phyloP scores from a whole-genome alignment of 495 filamentous ascomycete genomes.

The Penicillium chermesinum region DNA sequence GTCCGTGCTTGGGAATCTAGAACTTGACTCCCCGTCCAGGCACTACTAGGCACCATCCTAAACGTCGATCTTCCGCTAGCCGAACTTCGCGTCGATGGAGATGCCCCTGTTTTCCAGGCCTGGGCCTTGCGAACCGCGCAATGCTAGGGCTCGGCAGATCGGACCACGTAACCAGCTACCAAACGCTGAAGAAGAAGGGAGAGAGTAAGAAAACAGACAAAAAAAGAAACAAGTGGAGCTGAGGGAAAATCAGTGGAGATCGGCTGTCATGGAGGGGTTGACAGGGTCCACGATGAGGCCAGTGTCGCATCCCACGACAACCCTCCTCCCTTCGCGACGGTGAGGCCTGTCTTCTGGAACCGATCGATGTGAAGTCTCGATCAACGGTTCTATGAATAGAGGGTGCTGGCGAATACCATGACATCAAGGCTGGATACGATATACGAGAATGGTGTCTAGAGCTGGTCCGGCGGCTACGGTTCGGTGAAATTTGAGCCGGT shows the following conservation, averaged over 20 bases:
- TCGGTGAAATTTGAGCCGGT: no score
- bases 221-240: neutral
- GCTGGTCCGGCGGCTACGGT: no score
- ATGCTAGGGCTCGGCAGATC: no score
- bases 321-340: neutral
- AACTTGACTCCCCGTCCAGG: neutral
- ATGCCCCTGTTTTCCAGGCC: neutral
- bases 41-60: slow-evolving; percentile 1
- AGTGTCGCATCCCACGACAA: neutral
- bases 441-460: no score
- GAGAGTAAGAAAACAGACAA: neutral
- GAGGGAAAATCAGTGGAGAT: neutral
- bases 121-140: no score
- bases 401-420: no score
- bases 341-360: neutral
- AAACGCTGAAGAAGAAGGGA: neutral
- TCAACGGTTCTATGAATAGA: neutral
- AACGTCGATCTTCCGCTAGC: slow-evolving; percentile 17
- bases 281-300: no score
- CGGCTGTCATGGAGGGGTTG: neutral
- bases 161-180: no score
- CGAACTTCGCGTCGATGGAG: slow-evolving; percentile 17
- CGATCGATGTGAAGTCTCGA: neutral
- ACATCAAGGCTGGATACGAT: no score
- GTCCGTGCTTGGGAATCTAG: slow-evolving; percentile 2